Percentiles rank a stretch among this genome's conserved stretches.
These are phyloP conservation scores for Ailanthus altissimus DNA, from an alignment of 345 rosid species.

Conservation along the genomic window DNA sequence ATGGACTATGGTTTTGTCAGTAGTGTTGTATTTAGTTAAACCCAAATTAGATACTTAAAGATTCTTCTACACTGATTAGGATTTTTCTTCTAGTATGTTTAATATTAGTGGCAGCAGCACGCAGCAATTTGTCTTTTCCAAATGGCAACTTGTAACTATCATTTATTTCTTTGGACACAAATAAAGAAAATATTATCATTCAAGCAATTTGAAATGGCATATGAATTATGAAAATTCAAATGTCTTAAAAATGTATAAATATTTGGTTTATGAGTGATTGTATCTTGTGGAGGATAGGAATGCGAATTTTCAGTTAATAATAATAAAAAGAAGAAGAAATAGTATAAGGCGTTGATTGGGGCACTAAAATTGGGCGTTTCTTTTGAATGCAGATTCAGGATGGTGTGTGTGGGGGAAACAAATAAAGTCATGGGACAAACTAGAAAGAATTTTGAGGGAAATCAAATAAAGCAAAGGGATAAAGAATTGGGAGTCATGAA, in stretches of 20 bases:
- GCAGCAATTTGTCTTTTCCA: neutral
- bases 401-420: neutral
- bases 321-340: no score
- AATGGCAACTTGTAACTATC: neutral
- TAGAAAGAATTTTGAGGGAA: neutral
- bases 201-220: neutral
- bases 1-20: neutral
- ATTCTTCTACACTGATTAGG: neutral
- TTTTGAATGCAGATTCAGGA: neutral
- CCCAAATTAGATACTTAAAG: neutral
- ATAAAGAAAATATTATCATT: neutral
- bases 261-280: no score
- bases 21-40: neutral
- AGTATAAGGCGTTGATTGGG: conserved; percentile 12
- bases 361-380: neutral
- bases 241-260: neutral
- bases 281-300: no score
- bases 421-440: neutral
- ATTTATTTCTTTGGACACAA: neutral
- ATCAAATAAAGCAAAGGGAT: conserved; percentile 16
- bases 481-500: conserved; percentile 14
- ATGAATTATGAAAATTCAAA: neutral
- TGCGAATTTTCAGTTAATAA: no score
- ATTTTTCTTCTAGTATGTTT: neutral
- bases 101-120: neutral